Evolutionary conservation across 1,284 basidiomycete species (phyloP).

Genomic region (Meira nashicola): DNA sequence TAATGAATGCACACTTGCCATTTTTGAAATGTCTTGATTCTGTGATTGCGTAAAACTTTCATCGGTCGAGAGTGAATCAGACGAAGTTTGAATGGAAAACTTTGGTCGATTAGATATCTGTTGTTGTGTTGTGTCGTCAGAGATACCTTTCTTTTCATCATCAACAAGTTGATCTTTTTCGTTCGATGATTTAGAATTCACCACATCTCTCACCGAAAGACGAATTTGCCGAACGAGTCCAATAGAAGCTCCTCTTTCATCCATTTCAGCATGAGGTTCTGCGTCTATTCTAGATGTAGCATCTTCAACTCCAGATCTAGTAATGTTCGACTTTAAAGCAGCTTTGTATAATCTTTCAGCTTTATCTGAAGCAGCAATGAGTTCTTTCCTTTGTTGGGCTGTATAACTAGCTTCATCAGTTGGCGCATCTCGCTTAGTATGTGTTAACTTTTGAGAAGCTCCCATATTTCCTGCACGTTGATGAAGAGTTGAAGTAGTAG

Average conservation of each 20-base stretch:
- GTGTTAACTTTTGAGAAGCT: neutral
- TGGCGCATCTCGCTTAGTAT: constrained; percentile 2
- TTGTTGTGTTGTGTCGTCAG: neutral
- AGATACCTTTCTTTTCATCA: neutral
- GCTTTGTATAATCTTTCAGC: constrained; percentile 4
- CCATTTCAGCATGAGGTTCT: neutral
- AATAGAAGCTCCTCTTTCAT: neutral
- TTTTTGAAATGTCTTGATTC: neutral
- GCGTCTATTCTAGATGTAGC: no score
- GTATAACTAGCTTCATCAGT: neutral
- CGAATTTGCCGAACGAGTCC: constrained; percentile 3
- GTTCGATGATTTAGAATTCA: no score
- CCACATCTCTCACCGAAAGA: constrained; percentile 1
- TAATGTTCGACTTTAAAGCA: neutral
- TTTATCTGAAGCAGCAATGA: constrained; percentile 5
- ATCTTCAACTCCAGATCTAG: neutral
- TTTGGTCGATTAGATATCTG: no score
- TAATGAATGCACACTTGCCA: constrained; percentile 3
- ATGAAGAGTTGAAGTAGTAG: constrained; percentile 2
- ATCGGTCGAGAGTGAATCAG: no score
- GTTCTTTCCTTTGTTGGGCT: no score
- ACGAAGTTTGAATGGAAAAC: no score
- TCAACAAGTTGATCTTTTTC: neutral
- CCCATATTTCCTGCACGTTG: neutral
- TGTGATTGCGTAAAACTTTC: neutral